A percentile compares a stretch with the other conserved stretches of the same genome.
Conservation (phyloP, 306 rosid species). For the Rosa chinensis region DNA sequence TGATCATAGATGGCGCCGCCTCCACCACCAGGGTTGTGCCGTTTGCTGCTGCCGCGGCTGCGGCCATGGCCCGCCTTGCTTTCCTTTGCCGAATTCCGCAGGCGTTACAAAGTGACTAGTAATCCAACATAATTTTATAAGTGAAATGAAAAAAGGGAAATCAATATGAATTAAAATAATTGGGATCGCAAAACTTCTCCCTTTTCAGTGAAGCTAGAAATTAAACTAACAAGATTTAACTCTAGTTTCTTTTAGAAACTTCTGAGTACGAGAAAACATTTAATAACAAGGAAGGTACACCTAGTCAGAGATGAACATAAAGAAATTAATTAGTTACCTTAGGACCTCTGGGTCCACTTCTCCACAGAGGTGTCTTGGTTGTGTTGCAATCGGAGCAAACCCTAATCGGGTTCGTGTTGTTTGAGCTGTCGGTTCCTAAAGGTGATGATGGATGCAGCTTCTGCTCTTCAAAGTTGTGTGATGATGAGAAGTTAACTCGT, state of each 20-base stretch:
- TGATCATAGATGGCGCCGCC: constrained; percentile 30
- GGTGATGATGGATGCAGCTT: constrained; percentile 35
- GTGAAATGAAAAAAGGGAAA: background rate
- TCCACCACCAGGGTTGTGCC: constrained; percentile 36
- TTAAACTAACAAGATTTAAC: background rate
- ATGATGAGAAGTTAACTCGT: constrained; percentile 4
- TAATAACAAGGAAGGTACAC: background rate
- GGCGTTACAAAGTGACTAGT: constrained; percentile 90
- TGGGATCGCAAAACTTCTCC: background rate
- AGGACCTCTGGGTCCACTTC: constrained; percentile 98
- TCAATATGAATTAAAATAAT: background rate
- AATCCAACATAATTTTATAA: constrained; percentile 1
- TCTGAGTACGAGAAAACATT: background rate
- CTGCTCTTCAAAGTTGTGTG: constrained; percentile 45
- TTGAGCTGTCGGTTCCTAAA: constrained; percentile 34
- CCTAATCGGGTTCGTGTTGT: constrained; percentile 51
- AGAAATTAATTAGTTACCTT: constrained; percentile 52
- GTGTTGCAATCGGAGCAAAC: constrained; percentile 93
- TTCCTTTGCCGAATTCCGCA: constrained; percentile 97
- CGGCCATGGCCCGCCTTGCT: constrained; percentile 82
- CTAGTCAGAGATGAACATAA: background rate
- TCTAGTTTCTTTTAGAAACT: background rate
- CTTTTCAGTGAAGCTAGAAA: background rate
- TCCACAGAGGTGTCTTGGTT: constrained; percentile 97
- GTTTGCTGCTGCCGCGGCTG: constrained; percentile 55